phyloP scores from a whole-genome alignment of 768 basidiomycete genomes.

The Trametes villosa region DNA sequence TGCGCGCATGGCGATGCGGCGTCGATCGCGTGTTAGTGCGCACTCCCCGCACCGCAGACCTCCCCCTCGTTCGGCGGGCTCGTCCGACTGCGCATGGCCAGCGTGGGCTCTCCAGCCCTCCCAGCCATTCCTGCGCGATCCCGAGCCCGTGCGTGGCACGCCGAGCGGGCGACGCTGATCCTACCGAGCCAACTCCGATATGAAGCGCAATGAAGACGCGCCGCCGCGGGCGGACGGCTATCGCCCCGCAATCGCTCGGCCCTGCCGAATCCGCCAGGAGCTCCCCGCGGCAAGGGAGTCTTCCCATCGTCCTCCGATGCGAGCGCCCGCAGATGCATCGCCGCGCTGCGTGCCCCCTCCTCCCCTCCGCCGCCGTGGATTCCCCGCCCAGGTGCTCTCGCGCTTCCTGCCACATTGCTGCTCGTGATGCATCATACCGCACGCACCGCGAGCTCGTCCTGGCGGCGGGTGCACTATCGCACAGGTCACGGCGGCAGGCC shows the following conservation, averaged over 20 bases:
- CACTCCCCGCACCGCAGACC: too few relatives aligned
- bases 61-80: not conserved
- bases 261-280: slow-evolving; percentile 19
- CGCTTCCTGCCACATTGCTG: not conserved
- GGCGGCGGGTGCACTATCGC: too few relatives aligned
- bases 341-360: not conserved
- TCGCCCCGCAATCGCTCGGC: slow-evolving; percentile 1
- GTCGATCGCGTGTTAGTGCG: too few relatives aligned
- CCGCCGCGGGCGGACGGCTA: not conserved
- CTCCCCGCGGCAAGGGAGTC: slow-evolving; percentile 17
- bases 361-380: slow-evolving; percentile 1
- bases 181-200: slow-evolving; percentile 22
- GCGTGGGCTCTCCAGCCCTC: not conserved
- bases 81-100: not conserved
- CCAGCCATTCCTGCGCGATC: slow-evolving; percentile 2
- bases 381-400: slow-evolving; percentile 2
- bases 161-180: slow-evolving; percentile 1
- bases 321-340: slow-evolving; percentile 5
- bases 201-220: not conserved
- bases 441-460: not conserved
- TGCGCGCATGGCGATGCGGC: not conserved
- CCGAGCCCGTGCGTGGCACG: not conserved
- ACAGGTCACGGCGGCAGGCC: slow-evolving; percentile 5
- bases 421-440: slow-evolving; percentile 12
- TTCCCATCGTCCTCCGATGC: slow-evolving; percentile 13